A percentile compares a stretch with the other conserved stretches of the same genome.
phyloP scores from a whole-genome alignment of 2,329 filamentous ascomycete species.

The Colletotrichum sp. region DNA sequence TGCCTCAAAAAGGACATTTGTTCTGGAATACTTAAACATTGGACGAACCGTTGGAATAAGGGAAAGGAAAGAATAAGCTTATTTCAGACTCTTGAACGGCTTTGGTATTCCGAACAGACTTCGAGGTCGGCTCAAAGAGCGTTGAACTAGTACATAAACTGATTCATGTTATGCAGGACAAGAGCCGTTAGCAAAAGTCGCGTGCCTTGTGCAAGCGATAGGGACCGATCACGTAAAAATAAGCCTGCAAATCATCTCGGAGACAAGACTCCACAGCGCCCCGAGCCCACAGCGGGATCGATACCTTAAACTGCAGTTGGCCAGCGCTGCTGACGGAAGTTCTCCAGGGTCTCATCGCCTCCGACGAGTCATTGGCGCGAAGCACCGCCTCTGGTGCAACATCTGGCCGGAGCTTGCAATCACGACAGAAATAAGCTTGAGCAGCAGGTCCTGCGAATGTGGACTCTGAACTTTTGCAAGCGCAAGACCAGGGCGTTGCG shows the following conservation, averaged over 20 bases:
- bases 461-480: neutral
- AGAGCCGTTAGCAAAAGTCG: neutral
- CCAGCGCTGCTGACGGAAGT: neutral
- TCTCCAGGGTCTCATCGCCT: neutral
- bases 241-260: neutral
- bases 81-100: neutral
- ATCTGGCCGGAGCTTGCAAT: neutral
- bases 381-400: neutral
- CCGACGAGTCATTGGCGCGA: neutral
- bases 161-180: neutral
- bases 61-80: neutral
- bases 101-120: neutral
- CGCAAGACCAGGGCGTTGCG: neutral
- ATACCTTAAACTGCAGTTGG: conserved; percentile 12
- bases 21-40: neutral
- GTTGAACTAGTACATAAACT: neutral
- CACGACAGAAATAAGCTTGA: neutral
- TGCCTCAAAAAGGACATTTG: neutral
- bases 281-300: neutral
- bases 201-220: neutral
- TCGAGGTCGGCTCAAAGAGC: neutral
- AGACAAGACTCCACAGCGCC: neutral
- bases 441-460: neutral
- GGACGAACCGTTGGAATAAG: neutral
- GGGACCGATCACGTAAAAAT: neutral